Evolutionary conservation across 495 filamentous ascomycete species (phyloP), one percentile per base, ranked within the genome.

Genomic region (Penicillium odoratum): DNA sequence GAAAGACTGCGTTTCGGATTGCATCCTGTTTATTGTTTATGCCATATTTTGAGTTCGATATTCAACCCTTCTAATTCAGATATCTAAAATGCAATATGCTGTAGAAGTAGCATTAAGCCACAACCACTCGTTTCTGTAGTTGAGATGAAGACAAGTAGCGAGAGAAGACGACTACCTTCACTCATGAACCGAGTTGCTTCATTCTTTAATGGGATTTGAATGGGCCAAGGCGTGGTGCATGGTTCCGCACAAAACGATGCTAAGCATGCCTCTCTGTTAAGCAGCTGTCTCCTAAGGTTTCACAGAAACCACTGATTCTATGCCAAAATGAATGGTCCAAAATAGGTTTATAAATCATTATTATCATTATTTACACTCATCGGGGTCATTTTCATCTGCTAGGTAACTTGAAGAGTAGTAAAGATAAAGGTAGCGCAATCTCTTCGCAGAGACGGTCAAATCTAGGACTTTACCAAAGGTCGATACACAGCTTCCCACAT

Each of bases 401-500:
- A 21, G 21, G 2, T 21, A 21, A 21, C 21, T 21, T 21, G 13
- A 43, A 43, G 30, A 33, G 8, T 33, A 33, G 4, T 9, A 9
- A 36, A 9, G 3, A 36, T 11, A 36, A 40, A 21, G 21, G 21
- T 21, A 21, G 21, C 21, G 21, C 21, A 21, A 21, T 21, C 21
- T 21, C 21, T 21, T 2, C 21, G 38, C n/a, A 40, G 13, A 40
- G 4, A 40, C n/a, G 5, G 4, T 40, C 38, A 40, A 15, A 15
- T 15, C 11, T 40, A 5, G 0, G 38, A 15, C 31, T 40, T 61
- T 5, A 47, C 81, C 50, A 94, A 66, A 33, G 83, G 81, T 21
- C 89, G 67, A 67, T 96, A 96, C 21, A 69, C 71, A 3, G 92
- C 81, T 58, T 93, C 83, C 92, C 92, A 96, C 92, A 96, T 96